phyloP scores from a whole-genome alignment of 306 rosid genomes.

The Trifolium dubium region DNA sequence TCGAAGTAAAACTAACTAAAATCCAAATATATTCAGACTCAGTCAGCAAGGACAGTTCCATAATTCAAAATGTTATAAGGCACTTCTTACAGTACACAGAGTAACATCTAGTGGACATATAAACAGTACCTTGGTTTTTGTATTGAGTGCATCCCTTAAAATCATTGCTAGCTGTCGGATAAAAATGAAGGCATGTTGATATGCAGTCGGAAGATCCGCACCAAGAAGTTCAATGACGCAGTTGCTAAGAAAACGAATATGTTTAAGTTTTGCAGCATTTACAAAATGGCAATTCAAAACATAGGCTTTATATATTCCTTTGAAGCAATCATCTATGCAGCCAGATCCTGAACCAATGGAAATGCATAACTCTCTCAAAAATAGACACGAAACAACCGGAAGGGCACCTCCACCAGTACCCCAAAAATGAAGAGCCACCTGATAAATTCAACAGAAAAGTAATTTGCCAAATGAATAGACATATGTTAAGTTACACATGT shows the following conservation, averaged over 20 bases:
- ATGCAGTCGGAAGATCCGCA: slow-evolving; percentile 81
- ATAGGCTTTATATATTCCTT: slow-evolving; percentile 93
- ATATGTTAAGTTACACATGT: slow-evolving; percentile 30
- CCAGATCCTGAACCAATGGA: slow-evolving; percentile 89
- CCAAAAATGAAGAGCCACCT: slow-evolving; percentile 96
- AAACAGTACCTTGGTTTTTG: slow-evolving; percentile 81
- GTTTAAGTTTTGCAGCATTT: slow-evolving; percentile 79
- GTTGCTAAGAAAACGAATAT: slow-evolving; percentile 79
- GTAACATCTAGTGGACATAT: slow-evolving; percentile 15
- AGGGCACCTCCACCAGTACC: slow-evolving; percentile 97
- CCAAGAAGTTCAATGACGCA: slow-evolving; percentile 79
- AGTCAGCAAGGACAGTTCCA: slow-evolving; percentile 21
- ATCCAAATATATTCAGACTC: slow-evolving; percentile 20
- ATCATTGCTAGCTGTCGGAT: slow-evolving; percentile 94
- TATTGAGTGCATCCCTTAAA: slow-evolving; percentile 82
- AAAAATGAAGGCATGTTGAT: slow-evolving; percentile 88
- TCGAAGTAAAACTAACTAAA: slow-evolving; percentile 10
- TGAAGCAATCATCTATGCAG: slow-evolving; percentile 85
- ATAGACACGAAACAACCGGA: slow-evolving; percentile 73
- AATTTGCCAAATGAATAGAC: slow-evolving; percentile 28
- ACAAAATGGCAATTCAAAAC: slow-evolving; percentile 92
- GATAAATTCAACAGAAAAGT: slow-evolving; percentile 45
- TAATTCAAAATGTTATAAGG: slow-evolving; percentile 2
- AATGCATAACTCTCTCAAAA: slow-evolving; percentile 79
- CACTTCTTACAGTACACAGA: slow-evolving; percentile 24